Evolutionary conservation across 1,284 basidiomycete genomes (phyloP).

Genomic region (Volvariella surrecta): DNA sequence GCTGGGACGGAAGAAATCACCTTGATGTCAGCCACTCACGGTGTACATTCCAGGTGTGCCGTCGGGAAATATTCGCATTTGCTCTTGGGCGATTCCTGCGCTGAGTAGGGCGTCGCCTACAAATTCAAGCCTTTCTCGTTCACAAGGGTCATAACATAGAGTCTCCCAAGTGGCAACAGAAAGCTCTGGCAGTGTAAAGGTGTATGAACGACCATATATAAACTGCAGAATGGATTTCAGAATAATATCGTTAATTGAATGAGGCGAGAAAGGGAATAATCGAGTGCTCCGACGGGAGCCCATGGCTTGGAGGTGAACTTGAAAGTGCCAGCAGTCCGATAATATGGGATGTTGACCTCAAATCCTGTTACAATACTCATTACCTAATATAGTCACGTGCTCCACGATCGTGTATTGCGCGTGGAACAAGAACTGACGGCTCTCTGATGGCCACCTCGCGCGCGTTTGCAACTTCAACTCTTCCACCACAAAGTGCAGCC

Average conservation of each 20-base stretch:
- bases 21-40: constrained; percentile 10
- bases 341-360: background rate
- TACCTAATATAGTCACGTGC: constrained; percentile 2
- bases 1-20: constrained; percentile 1
- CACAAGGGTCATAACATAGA: constrained; percentile 9
- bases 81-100: constrained; percentile 13
- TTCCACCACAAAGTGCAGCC: constrained; percentile 9
- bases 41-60: constrained; percentile 16
- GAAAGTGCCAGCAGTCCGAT: too few species aligned
- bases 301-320: too few species aligned
- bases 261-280: constrained; percentile 8
- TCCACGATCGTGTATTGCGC: background rate
- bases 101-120: constrained; percentile 18
- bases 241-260: constrained; percentile 7
- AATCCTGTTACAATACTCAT: background rate
- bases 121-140: constrained; percentile 19
- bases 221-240: constrained; percentile 12
- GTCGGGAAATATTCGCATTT: constrained; percentile 12
- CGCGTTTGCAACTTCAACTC: constrained; percentile 12
- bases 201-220: constrained; percentile 12
- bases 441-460: constrained; percentile 21
- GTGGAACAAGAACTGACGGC: constrained; percentile 2
- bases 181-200: constrained; percentile 15
- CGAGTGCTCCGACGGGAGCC: background rate
- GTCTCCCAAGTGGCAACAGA: constrained; percentile 11